A percentile compares a stretch with the other conserved stretches of the same genome.
phyloP scores from a whole-genome alignment of 2,329 filamentous ascomycete genomes.

The Colletotrichum spaethianum region DNA sequence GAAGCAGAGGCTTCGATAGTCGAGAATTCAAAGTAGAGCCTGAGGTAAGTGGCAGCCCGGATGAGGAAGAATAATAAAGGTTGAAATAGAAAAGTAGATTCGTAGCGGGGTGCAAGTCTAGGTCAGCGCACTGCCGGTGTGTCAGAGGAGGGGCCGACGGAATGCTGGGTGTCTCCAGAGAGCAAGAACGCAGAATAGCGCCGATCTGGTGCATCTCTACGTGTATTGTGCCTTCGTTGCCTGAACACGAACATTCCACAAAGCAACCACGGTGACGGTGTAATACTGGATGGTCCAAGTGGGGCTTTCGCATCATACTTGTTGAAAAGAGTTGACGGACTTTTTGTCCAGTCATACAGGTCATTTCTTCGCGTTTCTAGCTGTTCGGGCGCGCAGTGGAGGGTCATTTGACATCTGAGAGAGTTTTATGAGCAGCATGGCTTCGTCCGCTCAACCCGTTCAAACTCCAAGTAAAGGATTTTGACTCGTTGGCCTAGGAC shows the following conservation, averaged over 20 bases:
- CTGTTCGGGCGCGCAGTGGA: too few species aligned
- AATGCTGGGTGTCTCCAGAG: not conserved
- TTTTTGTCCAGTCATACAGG: too few species aligned
- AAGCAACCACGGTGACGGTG: not conserved
- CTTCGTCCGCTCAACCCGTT: not conserved
- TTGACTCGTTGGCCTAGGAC: not conserved
- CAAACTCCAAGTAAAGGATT: too few species aligned
- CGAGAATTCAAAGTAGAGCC: not conserved
- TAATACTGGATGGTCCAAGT: not conserved
- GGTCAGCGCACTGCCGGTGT: not conserved
- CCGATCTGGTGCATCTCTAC: too few species aligned
- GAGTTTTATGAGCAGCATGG: not conserved
- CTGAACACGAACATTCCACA: not conserved
- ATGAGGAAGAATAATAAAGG: not conserved
- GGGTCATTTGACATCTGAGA: not conserved
- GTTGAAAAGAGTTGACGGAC: not conserved
- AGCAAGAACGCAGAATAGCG: too few species aligned
- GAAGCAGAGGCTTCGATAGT: not conserved
- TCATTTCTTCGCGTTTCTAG: too few species aligned
- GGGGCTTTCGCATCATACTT: too few species aligned
- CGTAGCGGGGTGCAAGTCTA: not conserved
- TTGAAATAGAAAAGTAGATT: not conserved
- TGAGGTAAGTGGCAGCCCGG: not conserved
- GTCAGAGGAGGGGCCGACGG: not conserved
- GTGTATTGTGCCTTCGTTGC: too few species aligned